phyloP scores from a whole-genome alignment of 73 alveolate species.

The Paramecium octaurelia region DNA sequence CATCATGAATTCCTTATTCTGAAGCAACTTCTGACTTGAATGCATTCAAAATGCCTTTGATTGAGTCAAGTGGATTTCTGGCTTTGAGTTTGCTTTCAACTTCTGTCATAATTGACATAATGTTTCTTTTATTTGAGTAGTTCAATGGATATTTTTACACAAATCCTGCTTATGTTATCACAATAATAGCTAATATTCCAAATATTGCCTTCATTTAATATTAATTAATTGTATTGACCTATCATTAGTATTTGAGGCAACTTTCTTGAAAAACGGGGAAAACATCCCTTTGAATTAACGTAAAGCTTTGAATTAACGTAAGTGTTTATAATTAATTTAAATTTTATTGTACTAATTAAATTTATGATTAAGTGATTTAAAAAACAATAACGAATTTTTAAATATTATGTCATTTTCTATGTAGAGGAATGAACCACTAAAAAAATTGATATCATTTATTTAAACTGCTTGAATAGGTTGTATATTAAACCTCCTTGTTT shows the following conservation, averaged over 20 bases:
- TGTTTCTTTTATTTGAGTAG: background rate
- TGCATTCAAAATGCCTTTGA: background rate
- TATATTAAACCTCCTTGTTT: no score
- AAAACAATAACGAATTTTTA: background rate
- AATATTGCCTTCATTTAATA: background rate
- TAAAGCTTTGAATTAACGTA: background rate
- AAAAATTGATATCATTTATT: background rate
- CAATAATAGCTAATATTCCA: background rate
- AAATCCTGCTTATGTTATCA: background rate
- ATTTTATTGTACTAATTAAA: background rate
- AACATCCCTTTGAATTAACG: background rate
- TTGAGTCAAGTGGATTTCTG: background rate
- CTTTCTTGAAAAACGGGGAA: background rate
- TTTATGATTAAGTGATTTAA: background rate
- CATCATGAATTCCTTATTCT: conserved; percentile 23
- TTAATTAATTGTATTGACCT: background rate
- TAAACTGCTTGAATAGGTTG: no score
- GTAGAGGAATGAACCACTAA: background rate
- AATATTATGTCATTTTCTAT: no score
- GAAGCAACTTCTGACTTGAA: background rate
- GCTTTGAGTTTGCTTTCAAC: conserved; percentile 26
- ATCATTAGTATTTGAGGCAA: background rate
- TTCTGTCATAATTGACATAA: conserved; percentile 27
- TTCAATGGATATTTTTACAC: conserved; percentile 11
- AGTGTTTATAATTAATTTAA: background rate